Conservation (phyloP, 345 rosid genomes). For the Noccaea caerulescens region DNA sequence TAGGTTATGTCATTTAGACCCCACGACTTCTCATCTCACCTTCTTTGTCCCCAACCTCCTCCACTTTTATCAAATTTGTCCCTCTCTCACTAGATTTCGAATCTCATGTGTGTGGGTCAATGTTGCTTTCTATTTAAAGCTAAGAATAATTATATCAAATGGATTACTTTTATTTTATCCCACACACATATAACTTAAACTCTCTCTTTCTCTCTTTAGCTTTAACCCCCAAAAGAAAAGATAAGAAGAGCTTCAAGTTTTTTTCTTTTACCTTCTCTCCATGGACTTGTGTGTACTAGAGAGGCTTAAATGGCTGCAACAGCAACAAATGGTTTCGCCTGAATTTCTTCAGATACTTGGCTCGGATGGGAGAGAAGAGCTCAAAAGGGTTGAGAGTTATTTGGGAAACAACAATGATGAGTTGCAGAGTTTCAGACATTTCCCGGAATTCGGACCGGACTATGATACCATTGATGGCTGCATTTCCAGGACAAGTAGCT, state of each 20-base stretch:
- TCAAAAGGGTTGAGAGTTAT: constrained; percentile 34
- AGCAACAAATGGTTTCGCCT: constrained; percentile 45
- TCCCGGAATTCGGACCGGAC: constrained; percentile 34
- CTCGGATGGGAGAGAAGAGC: constrained; percentile 41
- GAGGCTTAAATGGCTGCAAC: constrained; percentile 49
- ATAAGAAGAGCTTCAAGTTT: constrained; percentile 34
- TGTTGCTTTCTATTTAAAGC: constrained; percentile 48
- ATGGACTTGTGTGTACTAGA: constrained; percentile 50
- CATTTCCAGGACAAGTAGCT: constrained; percentile 49
- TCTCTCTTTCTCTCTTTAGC: constrained; percentile 35
- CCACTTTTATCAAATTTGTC: constrained; percentile 44
- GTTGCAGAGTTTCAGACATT: constrained; percentile 41
- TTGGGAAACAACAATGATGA: constrained; percentile 41
- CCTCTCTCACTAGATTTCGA: constrained; percentile 43
- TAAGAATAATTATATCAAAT: constrained; percentile 39
- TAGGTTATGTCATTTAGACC: constrained; percentile 47
- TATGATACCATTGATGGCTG: constrained; percentile 46
- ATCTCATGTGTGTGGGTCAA: constrained; percentile 49
- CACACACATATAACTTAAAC: constrained; percentile 28
- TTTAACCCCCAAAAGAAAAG: constrained; percentile 29
- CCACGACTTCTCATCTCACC: constrained; percentile 47
- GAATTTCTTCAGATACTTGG: constrained; percentile 44
- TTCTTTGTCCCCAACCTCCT: constrained; percentile 46
- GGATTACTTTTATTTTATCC: constrained; percentile 37
- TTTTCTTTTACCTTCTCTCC: constrained; percentile 22